These are phyloP conservation scores for Talaromyces wortmannii DNA, from an alignment of 495 filamentous ascomycete species.

Conservation along the genomic window DNA sequence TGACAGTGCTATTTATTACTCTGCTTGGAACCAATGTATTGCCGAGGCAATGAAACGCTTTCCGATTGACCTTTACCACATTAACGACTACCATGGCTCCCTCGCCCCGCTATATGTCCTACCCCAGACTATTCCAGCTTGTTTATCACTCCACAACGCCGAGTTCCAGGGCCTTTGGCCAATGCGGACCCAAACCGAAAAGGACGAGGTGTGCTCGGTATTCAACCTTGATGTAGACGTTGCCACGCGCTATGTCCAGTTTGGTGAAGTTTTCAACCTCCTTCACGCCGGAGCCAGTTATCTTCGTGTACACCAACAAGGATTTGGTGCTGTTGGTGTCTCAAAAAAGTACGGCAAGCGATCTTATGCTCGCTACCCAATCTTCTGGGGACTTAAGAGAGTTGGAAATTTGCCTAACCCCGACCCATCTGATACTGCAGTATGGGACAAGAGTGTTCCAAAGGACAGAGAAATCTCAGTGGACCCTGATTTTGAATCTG, in stretches of 20 bases:
- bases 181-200: slow-evolving; percentile 62
- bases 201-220: slow-evolving; percentile 62
- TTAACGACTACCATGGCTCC: slow-evolving; percentile 77
- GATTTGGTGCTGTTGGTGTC: slow-evolving; percentile 70
- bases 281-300: slow-evolving; percentile 69
- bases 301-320: slow-evolving; percentile 66
- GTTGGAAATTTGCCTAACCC: slow-evolving; percentile 69
- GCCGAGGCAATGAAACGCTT: slow-evolving; percentile 52
- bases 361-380: slow-evolving; percentile 67
- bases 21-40: slow-evolving; percentile 69
- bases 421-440: slow-evolving; percentile 66
- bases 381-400: slow-evolving; percentile 69
- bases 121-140: slow-evolving; percentile 46
- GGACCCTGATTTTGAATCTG: slow-evolving; percentile 51
- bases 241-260: slow-evolving; percentile 44
- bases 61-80: slow-evolving; percentile 67
- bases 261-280: slow-evolving; percentile 65
- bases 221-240: slow-evolving; percentile 51
- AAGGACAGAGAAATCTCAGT: slow-evolving; percentile 47
- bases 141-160: slow-evolving; percentile 57
- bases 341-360: slow-evolving; percentile 71
- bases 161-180: slow-evolving; percentile 73
- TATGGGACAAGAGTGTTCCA: slow-evolving; percentile 52
- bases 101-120: slow-evolving; percentile 65
- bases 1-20: slow-evolving; percentile 65